phyloP scores from a whole-genome alignment of 1,139 yeast genomes.

The Meyerozyma smithsonii region DNA sequence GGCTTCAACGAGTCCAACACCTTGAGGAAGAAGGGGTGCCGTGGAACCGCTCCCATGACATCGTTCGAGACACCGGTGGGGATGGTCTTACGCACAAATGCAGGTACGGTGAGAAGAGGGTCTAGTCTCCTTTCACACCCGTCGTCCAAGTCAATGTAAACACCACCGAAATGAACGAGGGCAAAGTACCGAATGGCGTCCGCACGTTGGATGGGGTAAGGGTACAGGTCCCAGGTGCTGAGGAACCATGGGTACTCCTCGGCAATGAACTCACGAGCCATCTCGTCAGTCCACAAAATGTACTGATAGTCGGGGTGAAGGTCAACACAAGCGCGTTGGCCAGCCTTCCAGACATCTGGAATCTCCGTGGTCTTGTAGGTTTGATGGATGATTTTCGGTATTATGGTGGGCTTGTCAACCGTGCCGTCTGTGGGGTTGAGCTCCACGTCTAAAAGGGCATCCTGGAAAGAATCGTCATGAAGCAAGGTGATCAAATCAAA shows the following conservation, averaged over 20 bases:
- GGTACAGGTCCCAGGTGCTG: conserved; percentile 69
- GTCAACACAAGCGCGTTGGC: conserved; percentile 71
- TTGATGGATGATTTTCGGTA: conserved; percentile 91
- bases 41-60: conserved; percentile 85
- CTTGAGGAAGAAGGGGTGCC: conserved; percentile 79
- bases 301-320: conserved; percentile 85
- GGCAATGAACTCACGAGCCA: conserved; percentile 72
- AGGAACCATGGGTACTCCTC: conserved; percentile 85
- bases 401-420: conserved; percentile 45
- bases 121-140: conserved; percentile 77
- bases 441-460: conserved; percentile 58
- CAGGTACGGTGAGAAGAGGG: conserved; percentile 75
- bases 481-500: conserved; percentile 74
- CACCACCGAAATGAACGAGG: conserved; percentile 79
- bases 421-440: conserved; percentile 42
- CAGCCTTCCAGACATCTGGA: conserved; percentile 76
- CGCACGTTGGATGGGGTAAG: conserved; percentile 82
- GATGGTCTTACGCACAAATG: conserved; percentile 79
- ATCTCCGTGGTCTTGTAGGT: conserved; percentile 76
- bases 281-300: conserved; percentile 86
- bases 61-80: conserved; percentile 94
- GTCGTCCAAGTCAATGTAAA: conserved; percentile 86
- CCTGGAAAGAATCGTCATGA: conserved; percentile 64
- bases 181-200: conserved; percentile 92
- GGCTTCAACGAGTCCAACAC: conserved; percentile 58